These are phyloP conservation scores for Globisporangium perplexum DNA, from an alignment of 352 stramenopile species.

Conservation along the genomic window DNA sequence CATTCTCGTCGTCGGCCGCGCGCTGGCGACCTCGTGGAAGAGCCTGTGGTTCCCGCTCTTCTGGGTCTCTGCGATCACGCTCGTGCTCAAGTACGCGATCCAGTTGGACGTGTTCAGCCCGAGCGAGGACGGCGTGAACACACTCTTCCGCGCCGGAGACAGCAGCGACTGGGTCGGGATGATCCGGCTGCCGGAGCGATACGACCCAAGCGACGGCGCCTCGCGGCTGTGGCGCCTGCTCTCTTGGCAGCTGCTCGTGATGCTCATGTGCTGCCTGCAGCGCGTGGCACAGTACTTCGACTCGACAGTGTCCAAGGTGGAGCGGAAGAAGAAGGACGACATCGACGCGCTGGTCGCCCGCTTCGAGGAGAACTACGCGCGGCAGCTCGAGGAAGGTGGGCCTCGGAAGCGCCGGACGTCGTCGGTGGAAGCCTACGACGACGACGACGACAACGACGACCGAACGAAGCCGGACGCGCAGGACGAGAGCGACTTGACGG, in stretches of 20 bases:
- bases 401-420: slow-evolving; percentile 33
- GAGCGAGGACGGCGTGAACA: slow-evolving; percentile 14
- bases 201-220: slow-evolving; percentile 22
- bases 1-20: slow-evolving; percentile 45
- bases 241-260: slow-evolving; percentile 53
- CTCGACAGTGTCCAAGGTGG: slow-evolving; percentile 26
- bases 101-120: slow-evolving; percentile 55
- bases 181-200: slow-evolving; percentile 42
- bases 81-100: slow-evolving; percentile 60
- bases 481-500: slow-evolving; percentile 10
- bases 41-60: slow-evolving; percentile 77
- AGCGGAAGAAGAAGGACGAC: slow-evolving; percentile 28
- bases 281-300: slow-evolving; percentile 70
- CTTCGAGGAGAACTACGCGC: slow-evolving; percentile 46
- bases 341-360: slow-evolving; percentile 28
- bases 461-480: slow-evolving; percentile 29
- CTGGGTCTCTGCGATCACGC: slow-evolving; percentile 57
- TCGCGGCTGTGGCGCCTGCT: slow-evolving; percentile 46
- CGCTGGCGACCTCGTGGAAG: slow-evolving; percentile 53
- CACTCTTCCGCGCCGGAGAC: slow-evolving; percentile 39
- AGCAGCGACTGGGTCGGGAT: slow-evolving; percentile 54
- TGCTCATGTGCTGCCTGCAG: slow-evolving; percentile 73
- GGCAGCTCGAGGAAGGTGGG: slow-evolving; percentile 31
- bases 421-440: slow-evolving; percentile 46
- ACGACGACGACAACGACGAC: slow-evolving; percentile 43